A percentile compares a stretch with the other conserved stretches of the same genome.
Evolutionary conservation across 495 filamentous ascomycete genomes (phyloP).

Genomic region (Podospora didyma): DNA sequence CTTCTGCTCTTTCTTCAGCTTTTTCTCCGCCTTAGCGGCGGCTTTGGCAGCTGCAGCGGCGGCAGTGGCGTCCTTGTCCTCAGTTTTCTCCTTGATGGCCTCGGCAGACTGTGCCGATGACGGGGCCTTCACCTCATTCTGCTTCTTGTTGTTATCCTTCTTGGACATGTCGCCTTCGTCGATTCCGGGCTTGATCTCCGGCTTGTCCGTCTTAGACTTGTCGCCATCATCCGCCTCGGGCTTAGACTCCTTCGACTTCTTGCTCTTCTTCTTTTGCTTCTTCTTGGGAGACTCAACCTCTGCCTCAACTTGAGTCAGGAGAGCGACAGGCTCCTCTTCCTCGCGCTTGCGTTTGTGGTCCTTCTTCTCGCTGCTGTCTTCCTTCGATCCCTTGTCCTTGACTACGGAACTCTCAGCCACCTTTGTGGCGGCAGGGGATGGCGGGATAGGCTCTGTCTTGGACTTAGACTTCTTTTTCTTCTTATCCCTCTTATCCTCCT

Average conservation of each 20-base stretch:
- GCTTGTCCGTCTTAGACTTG: neutral
- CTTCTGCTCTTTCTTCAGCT: slow-evolving; percentile 2
- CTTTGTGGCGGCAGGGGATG: too few relatives aligned
- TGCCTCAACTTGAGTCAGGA: neutral
- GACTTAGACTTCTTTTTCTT: too few relatives aligned
- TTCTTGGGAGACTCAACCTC: slow-evolving; percentile 2
- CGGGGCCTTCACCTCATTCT: slow-evolving; percentile 7
- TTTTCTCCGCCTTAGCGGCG: slow-evolving; percentile 29
- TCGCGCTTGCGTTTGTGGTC: slow-evolving; percentile 11
- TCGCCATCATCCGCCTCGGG: neutral
- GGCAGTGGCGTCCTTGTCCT: neutral
- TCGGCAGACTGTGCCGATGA: slow-evolving; percentile 7
- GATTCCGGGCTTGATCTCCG: slow-evolving; percentile 11
- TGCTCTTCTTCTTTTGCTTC: slow-evolving; percentile 12
- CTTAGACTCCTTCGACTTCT: neutral
- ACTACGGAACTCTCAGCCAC: too few relatives aligned
- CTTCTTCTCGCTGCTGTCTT: too few relatives aligned
- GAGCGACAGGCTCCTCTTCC: neutral
- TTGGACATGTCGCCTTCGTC: neutral
- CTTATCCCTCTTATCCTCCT: slow-evolving; percentile 1
- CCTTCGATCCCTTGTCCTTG: too few relatives aligned
- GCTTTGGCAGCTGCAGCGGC: slow-evolving; percentile 23
- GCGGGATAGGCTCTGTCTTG: too few relatives aligned
- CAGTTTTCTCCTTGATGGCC: slow-evolving; percentile 10
- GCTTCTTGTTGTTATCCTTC: slow-evolving; percentile 18